Conservation (phyloP, 805 yeast species). For the Cyberlindnera samutprakarnensis region DNA sequence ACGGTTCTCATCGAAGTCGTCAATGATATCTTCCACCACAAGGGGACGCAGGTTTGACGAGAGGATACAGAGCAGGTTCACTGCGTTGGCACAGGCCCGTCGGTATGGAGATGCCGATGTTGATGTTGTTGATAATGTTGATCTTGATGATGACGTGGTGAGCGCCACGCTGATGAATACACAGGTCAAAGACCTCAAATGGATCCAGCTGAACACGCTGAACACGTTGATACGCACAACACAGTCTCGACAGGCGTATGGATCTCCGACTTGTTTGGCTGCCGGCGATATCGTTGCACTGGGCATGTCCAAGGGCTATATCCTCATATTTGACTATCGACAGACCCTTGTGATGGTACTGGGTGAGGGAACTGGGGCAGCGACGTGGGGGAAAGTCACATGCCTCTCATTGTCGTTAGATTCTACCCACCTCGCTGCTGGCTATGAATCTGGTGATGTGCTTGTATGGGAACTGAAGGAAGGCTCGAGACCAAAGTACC, state of each 20-base stretch:
- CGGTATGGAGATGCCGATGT: neutral
- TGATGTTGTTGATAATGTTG: neutral
- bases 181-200: constrained; percentile 18
- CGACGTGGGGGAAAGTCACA: constrained; percentile 41
- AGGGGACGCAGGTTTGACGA: constrained; percentile 15
- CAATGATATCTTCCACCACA: constrained; percentile 8
- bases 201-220: constrained; percentile 34
- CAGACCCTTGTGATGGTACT: constrained; percentile 48
- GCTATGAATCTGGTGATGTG: constrained; percentile 58
- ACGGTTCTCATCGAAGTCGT: constrained; percentile 8
- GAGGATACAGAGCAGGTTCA: constrained; percentile 14
- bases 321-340: constrained; percentile 60
- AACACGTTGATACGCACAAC: constrained; percentile 30
- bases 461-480: constrained; percentile 56
- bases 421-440: constrained; percentile 61
- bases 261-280: constrained; percentile 41
- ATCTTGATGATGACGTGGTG: too few species aligned
- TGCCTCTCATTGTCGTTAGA: constrained; percentile 58
- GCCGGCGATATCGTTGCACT: constrained; percentile 44
- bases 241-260: constrained; percentile 31
- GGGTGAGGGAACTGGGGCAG: constrained; percentile 22
- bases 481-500: constrained; percentile 23
- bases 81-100: constrained; percentile 4
- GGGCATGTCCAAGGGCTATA: constrained; percentile 64
- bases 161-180: too few species aligned